Evolutionary conservation across 2,329 filamentous ascomycete species (phyloP).

Genomic region (Neofusicoccum umdonicola): DNA sequence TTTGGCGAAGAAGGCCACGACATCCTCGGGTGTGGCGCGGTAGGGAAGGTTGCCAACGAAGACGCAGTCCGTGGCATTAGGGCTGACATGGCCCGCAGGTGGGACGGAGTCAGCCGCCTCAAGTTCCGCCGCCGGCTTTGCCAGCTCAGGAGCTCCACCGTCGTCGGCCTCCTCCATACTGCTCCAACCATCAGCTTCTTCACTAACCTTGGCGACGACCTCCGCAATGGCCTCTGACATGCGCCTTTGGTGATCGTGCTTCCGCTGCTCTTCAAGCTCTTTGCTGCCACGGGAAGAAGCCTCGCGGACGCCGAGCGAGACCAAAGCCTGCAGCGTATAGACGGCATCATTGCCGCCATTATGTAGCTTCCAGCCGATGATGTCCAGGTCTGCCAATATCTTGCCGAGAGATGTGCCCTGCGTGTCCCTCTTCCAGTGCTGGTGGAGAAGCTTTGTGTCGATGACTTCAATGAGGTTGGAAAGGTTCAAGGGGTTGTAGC

Average conservation of each 20-base stretch:
- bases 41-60: constrained; percentile 11
- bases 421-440: constrained; percentile 55
- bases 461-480: constrained; percentile 60
- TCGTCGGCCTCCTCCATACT: constrained; percentile 35
- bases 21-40: background rate
- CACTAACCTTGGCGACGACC: constrained; percentile 38
- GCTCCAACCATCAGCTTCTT: constrained; percentile 40
- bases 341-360: constrained; percentile 85
- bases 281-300: constrained; percentile 35
- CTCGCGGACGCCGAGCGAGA: constrained; percentile 58
- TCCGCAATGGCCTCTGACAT: constrained; percentile 27
- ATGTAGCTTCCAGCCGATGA: constrained; percentile 67
- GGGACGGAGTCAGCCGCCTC: background rate
- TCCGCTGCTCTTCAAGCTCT: constrained; percentile 25
- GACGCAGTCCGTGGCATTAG: background rate
- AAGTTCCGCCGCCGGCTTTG: background rate
- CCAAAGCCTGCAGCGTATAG: constrained; percentile 72
- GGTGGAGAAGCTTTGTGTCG: constrained; percentile 73
- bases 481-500: constrained; percentile 58
- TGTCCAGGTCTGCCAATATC: constrained; percentile 63
- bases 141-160: constrained; percentile 21
- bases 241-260: constrained; percentile 26
- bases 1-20: constrained; percentile 2
- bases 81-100: background rate
- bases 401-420: constrained; percentile 57